Evolutionary conservation across 768 basidiomycete species (phyloP).

Genomic region (Tulasnella sp.): DNA sequence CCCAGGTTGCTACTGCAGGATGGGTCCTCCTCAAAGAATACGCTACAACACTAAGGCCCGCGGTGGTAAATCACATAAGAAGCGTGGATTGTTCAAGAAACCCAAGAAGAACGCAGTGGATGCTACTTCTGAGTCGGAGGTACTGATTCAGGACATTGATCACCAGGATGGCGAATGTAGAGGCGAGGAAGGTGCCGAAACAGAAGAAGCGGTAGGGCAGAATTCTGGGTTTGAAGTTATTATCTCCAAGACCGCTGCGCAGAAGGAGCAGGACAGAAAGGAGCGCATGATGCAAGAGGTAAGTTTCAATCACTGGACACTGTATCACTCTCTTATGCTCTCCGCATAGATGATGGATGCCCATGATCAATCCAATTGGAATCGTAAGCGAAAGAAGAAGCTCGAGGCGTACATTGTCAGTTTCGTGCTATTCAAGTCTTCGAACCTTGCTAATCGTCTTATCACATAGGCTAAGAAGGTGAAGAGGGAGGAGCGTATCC

Average conservation of each 20-base stretch:
- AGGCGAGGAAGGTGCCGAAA: conserved; percentile 3
- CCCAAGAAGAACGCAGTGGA: conserved; percentile 21
- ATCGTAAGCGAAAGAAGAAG: conserved; percentile 74
- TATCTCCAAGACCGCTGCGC: conserved; percentile 45
- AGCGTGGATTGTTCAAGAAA: conserved; percentile 32
- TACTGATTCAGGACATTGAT: background rate
- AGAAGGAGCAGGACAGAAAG: conserved; percentile 48
- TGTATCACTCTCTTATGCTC: too few relatives aligned
- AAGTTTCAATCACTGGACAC: conserved; percentile 16
- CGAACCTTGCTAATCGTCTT: background rate
- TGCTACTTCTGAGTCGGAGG: conserved; percentile 13
- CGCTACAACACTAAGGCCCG: conserved; percentile 59
- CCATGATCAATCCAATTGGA: conserved; percentile 52
- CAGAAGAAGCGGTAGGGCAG: background rate
- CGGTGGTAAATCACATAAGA: conserved; percentile 51
- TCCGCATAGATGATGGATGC: conserved; percentile 12
- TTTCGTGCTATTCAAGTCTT: conserved; percentile 16
- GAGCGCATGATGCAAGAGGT: conserved; percentile 56
- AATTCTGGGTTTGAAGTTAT: conserved; percentile 34
- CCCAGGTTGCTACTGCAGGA: background rate
- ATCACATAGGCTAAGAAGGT: conserved; percentile 69
- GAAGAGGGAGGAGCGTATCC: conserved; percentile 73
- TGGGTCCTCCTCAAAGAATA: conserved; percentile 14
- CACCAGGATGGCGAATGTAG: background rate
- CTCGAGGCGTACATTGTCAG: conserved; percentile 87